A percentile compares a stretch with the other conserved stretches of the same genome.
Evolutionary conservation across 2,329 filamentous ascomycete species (phyloP).

Genomic region (Fusarium nematophilum): DNA sequence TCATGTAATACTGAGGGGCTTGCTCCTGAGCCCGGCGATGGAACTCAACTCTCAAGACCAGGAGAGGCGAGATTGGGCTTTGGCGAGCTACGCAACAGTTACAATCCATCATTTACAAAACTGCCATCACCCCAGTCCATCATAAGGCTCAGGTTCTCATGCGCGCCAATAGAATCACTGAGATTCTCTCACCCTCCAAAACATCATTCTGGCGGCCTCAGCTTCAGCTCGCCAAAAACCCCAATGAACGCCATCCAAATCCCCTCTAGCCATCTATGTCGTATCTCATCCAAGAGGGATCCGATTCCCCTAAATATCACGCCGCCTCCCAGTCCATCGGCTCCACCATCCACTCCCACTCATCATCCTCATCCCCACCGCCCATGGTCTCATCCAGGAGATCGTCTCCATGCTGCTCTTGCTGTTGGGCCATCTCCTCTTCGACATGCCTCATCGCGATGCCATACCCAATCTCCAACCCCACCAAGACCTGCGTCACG

Average conservation of each 20-base stretch:
- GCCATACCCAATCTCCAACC: constrained; percentile 67
- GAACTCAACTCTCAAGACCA: no score
- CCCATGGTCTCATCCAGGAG: constrained; percentile 25
- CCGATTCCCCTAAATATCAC: background rate
- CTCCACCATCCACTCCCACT: constrained; percentile 56
- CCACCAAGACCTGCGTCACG: constrained; percentile 65
- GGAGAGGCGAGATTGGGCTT: no score
- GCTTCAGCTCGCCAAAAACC: background rate
- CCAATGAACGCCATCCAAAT: background rate
- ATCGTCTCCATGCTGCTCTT: constrained; percentile 34
- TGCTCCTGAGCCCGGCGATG: no score
- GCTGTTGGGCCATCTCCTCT: constrained; percentile 56
- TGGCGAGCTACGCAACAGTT: no score
- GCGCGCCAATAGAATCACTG: background rate
- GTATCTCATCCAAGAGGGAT: background rate
- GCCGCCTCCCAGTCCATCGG: constrained; percentile 52
- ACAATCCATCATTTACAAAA: no score
- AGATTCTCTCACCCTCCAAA: background rate
- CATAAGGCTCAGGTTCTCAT: no score
- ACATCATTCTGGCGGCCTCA: background rate
- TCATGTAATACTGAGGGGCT: no score
- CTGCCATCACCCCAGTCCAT: no score
- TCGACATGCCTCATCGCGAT: constrained; percentile 61
- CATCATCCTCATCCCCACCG: constrained; percentile 35
- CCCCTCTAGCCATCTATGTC: background rate